These are phyloP conservation scores for Hypoxylon sp. DNA, from an alignment of 2,329 filamentous ascomycete species.

Conservation along the genomic window DNA sequence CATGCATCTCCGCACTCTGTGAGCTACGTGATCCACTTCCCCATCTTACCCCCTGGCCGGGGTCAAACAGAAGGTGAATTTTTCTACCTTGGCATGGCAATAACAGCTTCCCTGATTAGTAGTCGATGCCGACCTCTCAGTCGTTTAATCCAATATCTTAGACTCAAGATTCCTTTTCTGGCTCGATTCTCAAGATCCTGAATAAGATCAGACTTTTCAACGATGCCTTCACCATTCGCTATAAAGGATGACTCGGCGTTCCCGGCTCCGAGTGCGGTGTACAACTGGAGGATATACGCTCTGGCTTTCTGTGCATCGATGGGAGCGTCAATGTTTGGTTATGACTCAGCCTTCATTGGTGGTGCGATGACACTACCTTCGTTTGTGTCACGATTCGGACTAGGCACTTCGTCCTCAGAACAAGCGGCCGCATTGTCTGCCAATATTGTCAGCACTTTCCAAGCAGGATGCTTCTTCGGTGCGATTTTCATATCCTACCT, in stretches of 20 bases:
- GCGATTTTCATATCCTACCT: conserved; percentile 70
- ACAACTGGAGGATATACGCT: conserved; percentile 32
- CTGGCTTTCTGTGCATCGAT: conserved; percentile 29
- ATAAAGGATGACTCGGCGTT: conserved; percentile 19
- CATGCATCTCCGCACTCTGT: conserved; percentile 10
- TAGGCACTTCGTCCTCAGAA: conserved; percentile 58
- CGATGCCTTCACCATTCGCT: conserved; percentile 16
- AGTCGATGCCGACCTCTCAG: too few species aligned
- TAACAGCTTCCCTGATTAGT: background rate
- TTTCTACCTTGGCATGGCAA: too few species aligned
- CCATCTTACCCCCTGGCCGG: background rate
- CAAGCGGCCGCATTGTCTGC: conserved; percentile 66
- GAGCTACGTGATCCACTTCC: conserved; percentile 5
- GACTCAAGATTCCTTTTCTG: background rate
- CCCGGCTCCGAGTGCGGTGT: conserved; percentile 22
- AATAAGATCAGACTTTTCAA: background rate
- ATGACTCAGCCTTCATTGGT: conserved; percentile 72
- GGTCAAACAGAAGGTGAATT: too few species aligned
- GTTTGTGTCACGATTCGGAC: conserved; percentile 72
- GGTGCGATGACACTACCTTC: conserved; percentile 73
- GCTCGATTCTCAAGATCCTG: background rate
- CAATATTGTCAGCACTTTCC: conserved; percentile 72
- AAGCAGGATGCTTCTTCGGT: conserved; percentile 79
- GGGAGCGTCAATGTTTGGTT: conserved; percentile 54
- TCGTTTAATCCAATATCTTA: background rate